Evolutionary conservation across 495 filamentous ascomycete genomes (phyloP).

Genomic region (Aspergillus nidulans): DNA sequence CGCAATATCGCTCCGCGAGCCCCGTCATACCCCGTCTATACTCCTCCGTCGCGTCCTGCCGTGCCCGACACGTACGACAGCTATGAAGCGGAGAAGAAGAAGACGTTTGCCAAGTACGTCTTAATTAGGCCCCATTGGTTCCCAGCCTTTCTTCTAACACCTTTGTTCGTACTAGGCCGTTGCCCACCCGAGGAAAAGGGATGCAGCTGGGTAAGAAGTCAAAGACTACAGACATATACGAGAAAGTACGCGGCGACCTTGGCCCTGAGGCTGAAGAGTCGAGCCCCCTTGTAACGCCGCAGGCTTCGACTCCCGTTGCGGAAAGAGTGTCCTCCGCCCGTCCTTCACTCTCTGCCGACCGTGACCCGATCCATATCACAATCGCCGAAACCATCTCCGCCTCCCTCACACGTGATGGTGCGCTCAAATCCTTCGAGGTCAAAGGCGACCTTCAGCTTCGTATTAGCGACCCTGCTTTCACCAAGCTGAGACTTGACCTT

Average conservation of each 20-base stretch:
- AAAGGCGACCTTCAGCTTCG: constrained; percentile 87
- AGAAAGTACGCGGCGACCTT: constrained; percentile 85
- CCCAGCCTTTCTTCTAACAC: constrained; percentile 12
- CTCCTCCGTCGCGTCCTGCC: constrained; percentile 67
- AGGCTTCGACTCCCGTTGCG: constrained; percentile 43
- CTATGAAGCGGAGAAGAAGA: constrained; percentile 97
- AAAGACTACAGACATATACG: constrained; percentile 93
- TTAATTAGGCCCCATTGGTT: neutral
- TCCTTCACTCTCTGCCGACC: constrained; percentile 61
- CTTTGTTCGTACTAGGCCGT: constrained; percentile 38
- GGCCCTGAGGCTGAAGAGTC: constrained; percentile 74
- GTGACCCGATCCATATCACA: constrained; percentile 79
- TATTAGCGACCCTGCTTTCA: constrained; percentile 79
- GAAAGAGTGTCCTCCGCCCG: constrained; percentile 58
- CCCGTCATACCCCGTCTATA: constrained; percentile 85
- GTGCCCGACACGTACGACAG: constrained; percentile 80
- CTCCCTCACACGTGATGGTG: constrained; percentile 79
- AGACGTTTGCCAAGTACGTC: constrained; percentile 67
- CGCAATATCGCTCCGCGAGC: constrained; percentile 60
- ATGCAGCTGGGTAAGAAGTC: constrained; percentile 99
- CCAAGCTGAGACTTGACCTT: constrained; percentile 81
- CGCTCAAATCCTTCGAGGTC: constrained; percentile 75
- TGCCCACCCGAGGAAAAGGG: constrained; percentile 82
- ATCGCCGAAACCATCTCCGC: constrained; percentile 84
- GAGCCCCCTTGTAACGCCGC: constrained; percentile 67